Conservation (phyloP, 2,329 filamentous ascomycete species). For the Cladosporium phlei region DNA sequence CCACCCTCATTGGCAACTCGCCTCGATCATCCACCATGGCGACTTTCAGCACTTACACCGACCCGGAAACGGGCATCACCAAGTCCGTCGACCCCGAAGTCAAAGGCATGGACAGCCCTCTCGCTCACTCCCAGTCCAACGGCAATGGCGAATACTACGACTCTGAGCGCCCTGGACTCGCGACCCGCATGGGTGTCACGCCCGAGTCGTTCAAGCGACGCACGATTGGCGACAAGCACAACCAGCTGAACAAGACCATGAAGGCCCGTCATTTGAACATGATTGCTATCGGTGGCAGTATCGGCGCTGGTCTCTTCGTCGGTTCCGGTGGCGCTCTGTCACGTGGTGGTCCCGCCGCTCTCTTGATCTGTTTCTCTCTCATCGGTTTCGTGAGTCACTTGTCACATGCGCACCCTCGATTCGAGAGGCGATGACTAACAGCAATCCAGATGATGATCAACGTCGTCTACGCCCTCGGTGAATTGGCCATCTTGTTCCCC, state of each 20-base stretch:
- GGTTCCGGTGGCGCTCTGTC: constrained; percentile 46
- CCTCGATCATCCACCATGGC: constrained; percentile 7
- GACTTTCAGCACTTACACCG: constrained; percentile 9
- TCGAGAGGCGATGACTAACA: constrained; percentile 11
- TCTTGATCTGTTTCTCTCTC: constrained; percentile 29
- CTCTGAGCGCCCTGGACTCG: constrained; percentile 16
- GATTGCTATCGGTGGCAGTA: constrained; percentile 35
- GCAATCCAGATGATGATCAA: constrained; percentile 34
- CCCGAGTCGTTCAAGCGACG: constrained; percentile 28
- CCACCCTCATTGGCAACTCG: constrained; percentile 6
- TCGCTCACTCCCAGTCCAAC: neutral
- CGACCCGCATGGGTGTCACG: constrained; percentile 30
- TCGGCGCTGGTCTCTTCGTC: constrained; percentile 54
- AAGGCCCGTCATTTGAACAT: constrained; percentile 30
- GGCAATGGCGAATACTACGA: constrained; percentile 13
- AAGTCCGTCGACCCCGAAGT: constrained; percentile 40
- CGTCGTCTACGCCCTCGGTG: constrained; percentile 39
- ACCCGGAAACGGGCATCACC: constrained; percentile 58
- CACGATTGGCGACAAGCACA: constrained; percentile 28
- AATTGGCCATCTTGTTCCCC: constrained; percentile 39
- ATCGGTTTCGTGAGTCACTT: constrained; percentile 28
- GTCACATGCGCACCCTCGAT: constrained; percentile 18
- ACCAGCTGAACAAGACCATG: constrained; percentile 31
- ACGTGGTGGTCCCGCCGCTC: constrained; percentile 45
- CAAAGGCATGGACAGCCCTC: constrained; percentile 10